Evolutionary conservation across 257 asterid genomes (phyloP), one percentile per base, ranked within the genome.

Genomic region (Penstemon eatonii): DNA sequence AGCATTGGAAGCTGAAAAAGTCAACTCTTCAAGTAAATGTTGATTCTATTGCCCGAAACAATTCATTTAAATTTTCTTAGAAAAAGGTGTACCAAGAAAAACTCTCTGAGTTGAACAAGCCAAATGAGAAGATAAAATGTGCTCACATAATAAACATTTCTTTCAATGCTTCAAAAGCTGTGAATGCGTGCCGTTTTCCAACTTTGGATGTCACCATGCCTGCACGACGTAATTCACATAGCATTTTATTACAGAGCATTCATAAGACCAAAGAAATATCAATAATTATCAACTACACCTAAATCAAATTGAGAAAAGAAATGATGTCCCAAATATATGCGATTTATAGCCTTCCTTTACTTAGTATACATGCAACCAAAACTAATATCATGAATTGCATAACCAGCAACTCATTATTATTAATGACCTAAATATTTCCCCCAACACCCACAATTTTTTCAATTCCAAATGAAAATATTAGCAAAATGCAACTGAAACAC

Each of bases 171-270:
- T 87, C 97, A 85, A 89, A 91, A 61, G 96, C 96, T 6, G 93
- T 71, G 80, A 94, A 82, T 12, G 97, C 90, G 80, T 94, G 99
- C 56, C 96, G 91, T 68, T 94, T 94, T 63, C 99, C 99, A 53
- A 94, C 86, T 83, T 91, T 94, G 12, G 97, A 82, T 57, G 91
- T 84, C 74, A 94, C 97, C 99, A 94, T 89, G 73, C 97, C 99
- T 91, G 89, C 86, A 79, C 12, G 66, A 68, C 73, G 80, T 55
- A 69, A 69, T 68, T 58, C 54, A 65, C 53, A 69, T 57, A 68
- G 50, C 58, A 54, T 67, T 53, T 60, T 38, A 51, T 52, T 36
- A 51, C 36, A 57, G 37, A 67, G 65, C 62, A 61, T 41, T 67
- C 5, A 51, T 37, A 52, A 11, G 69, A 59, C 58, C 6, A 15